Base-by-base conservation (phyloP, 1,284 basidiomycete species). In the Marasmius fiardii region DNA sequence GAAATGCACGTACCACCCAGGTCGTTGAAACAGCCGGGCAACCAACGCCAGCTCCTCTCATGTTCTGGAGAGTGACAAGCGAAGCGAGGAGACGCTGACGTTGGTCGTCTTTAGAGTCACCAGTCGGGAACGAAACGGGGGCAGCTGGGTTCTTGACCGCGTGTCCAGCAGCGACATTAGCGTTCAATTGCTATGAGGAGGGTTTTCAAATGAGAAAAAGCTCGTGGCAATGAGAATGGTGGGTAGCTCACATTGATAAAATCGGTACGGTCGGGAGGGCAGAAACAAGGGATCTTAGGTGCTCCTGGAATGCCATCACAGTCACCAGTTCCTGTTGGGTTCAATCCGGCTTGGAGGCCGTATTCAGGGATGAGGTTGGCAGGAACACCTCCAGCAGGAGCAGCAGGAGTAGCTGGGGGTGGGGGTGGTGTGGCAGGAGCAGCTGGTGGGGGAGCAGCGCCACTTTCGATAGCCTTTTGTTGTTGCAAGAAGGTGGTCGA, bases 401-500 rank as follows among this genome's bases (percentile, higher is more conserved):
- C 37, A 34, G 56, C 26, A 34, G 53, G 52, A 43, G 44, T 31
- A 51, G 68, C 37, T 14, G 57, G 31, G n/a, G 54, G 24, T 43
- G 18, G 62, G 52, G 51, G 45, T 26, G 52, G 18, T 47, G 56
- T 48, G 23, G 56, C 23, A 4, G 57, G 51, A 5, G 57, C 43
- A 24, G 52, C 43, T 47, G 61, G 20, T 21, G 67, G 50, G 5
- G 64, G 24, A 18, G 60, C 58, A 31, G 53, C 64, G 43, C 65
- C 64, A n/a, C 68, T 68, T 55, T 67, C 68, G 47, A 82, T 75
- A 7, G 76, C 78, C 58, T 73, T 67, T 20, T 72, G 71, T 57
- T 81, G 80, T 0, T 75, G 75, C 4, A 70, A 53, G 59, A 82
- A 77, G 0, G 79, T 83, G 0, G 81, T 82, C 4, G 79, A 72